Evolutionary conservation across 495 filamentous ascomycete species (phyloP).

Genomic region (Penicillium herquei): DNA sequence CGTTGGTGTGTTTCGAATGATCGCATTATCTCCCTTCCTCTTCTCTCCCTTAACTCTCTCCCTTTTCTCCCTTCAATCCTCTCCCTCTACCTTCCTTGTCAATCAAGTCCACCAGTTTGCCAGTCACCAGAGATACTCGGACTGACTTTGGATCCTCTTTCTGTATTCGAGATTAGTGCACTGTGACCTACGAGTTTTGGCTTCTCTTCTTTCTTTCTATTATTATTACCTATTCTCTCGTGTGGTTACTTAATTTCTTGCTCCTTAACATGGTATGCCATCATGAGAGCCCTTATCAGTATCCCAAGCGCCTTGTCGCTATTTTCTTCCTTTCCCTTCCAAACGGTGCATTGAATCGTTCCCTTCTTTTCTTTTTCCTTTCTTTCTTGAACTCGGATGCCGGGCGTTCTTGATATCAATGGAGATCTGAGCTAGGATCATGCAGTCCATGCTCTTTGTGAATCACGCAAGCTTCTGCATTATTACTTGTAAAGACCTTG

Average conservation of each 20-base stretch:
- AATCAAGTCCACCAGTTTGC: slow-evolving; percentile 6
- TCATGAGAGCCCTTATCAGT: slow-evolving; percentile 6
- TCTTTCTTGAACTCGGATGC: background rate
- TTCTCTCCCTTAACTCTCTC: background rate
- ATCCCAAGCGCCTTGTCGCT: slow-evolving; percentile 6
- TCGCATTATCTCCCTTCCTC: slow-evolving; percentile 20
- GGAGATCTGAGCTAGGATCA: too few relatives aligned
- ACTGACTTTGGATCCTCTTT: slow-evolving; percentile 14
- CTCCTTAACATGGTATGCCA: slow-evolving; percentile 12
- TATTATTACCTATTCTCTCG: slow-evolving; percentile 33
- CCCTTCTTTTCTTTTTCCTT: background rate
- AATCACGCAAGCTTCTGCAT: too few relatives aligned
- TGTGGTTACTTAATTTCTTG: slow-evolving; percentile 36
- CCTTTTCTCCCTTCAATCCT: slow-evolving; percentile 9
- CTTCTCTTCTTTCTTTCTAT: slow-evolving; percentile 27
- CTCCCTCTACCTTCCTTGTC: slow-evolving; percentile 20
- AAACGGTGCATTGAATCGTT: too few relatives aligned
- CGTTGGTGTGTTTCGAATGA: slow-evolving; percentile 39
- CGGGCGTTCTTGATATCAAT: too few relatives aligned
- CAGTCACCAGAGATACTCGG: slow-evolving; percentile 1
- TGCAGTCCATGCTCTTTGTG: too few relatives aligned
- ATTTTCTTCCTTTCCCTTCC: slow-evolving; percentile 5
- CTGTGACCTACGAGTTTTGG: slow-evolving; percentile 36
- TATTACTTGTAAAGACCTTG: too few relatives aligned
- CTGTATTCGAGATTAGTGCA: slow-evolving; percentile 37